Evolutionary conservation across 495 filamentous ascomycete genomes (phyloP).

Genomic region (Astrocystis sublimbata): DNA sequence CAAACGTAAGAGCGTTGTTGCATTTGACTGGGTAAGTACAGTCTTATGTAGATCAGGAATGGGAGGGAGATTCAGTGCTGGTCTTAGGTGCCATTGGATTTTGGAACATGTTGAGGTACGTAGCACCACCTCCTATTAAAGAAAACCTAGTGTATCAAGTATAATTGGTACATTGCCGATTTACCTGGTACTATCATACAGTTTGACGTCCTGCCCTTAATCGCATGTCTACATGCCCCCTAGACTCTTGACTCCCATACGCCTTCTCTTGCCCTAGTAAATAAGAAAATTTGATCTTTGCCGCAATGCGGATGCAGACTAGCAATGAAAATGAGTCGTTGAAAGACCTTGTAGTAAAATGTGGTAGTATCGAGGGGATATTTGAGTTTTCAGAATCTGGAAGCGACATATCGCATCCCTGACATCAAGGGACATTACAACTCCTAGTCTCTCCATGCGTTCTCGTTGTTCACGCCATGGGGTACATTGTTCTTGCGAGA

Average conservation of each 20-base stretch:
- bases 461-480: conserved; percentile 39
- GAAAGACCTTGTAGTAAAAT: background rate
- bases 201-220: background rate
- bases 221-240: background rate
- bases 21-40: no score
- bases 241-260: conserved; percentile 7
- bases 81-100: background rate
- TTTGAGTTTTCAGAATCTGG: background rate
- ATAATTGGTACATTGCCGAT: background rate
- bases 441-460: conserved; percentile 45
- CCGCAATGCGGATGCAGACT: background rate
- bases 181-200: background rate
- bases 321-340: background rate
- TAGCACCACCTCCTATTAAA: background rate
- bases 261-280: background rate
- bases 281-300: background rate
- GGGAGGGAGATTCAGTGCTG: no score
- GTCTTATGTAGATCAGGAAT: no score
- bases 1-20: no score
- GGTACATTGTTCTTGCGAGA: conserved; percentile 23
- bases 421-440: background rate
- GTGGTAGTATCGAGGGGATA: no score
- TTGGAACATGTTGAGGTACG: background rate
- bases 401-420: background rate
- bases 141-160: background rate